phyloP scores from a whole-genome alignment of 2,329 filamentous ascomycete genomes.

The Colletotrichum spinosum region DNA sequence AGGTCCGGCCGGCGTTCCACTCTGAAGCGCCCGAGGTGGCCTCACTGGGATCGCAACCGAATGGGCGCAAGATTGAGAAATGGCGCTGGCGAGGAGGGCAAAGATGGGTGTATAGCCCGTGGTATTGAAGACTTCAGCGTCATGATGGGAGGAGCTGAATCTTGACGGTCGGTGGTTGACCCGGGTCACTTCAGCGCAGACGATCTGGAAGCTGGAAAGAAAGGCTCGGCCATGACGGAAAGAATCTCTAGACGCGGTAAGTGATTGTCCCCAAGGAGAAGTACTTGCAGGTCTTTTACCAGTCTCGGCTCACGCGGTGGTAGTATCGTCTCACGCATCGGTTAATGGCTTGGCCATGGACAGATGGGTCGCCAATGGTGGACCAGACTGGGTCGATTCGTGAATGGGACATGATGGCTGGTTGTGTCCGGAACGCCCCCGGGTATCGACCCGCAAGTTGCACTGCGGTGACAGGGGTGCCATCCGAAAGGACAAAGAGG shows the following conservation, averaged over 20 bases:
- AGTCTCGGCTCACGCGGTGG: constrained; percentile 3
- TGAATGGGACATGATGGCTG: too few species aligned
- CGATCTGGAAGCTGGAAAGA: too few species aligned
- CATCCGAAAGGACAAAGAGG: too few species aligned
- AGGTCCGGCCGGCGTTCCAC: constrained; percentile 3
- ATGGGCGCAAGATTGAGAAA: constrained; percentile 18
- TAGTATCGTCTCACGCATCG: constrained; percentile 5
- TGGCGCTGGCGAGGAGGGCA: neutral
- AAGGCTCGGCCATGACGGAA: too few species aligned
- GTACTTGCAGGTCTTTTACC: constrained; percentile 22
- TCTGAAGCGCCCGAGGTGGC: neutral
- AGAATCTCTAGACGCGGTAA: constrained; percentile 1
- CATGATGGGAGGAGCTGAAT: neutral
- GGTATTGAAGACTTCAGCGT: constrained; percentile 5
- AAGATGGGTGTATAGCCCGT: neutral
- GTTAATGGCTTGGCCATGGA: neutral
- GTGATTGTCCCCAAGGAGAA: constrained; percentile 12
- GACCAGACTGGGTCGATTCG: too few species aligned
- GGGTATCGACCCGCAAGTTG: too few species aligned
- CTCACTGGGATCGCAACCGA: neutral
- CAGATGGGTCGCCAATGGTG: too few species aligned
- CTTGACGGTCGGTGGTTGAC: too few species aligned
- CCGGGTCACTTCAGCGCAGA: too few species aligned
- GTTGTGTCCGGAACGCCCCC: too few species aligned
- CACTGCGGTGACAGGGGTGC: too few species aligned